Conservation (phyloP, 345 rosid species). For the Lepidium africanum region DNA sequence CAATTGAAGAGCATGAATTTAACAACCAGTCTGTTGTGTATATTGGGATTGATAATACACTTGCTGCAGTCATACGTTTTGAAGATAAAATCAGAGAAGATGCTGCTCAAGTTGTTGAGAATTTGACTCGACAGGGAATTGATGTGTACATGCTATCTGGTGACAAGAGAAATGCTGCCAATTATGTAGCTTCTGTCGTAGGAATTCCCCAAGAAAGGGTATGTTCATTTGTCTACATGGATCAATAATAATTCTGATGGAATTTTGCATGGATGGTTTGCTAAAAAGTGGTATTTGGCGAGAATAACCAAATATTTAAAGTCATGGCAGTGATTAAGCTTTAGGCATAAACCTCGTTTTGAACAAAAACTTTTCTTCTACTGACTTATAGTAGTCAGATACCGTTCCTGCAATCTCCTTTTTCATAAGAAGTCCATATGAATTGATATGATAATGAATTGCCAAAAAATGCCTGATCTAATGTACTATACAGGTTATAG, state of each 20-base stretch:
- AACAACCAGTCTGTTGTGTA: slow-evolving; percentile 79
- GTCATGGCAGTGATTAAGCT: not conserved
- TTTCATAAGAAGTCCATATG: not conserved
- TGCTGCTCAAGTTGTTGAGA: slow-evolving; percentile 63
- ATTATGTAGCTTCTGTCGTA: slow-evolving; percentile 78
- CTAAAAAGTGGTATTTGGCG: not conserved
- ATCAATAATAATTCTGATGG: not conserved
- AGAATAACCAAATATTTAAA: not conserved
- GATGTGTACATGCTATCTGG: slow-evolving; percentile 89
- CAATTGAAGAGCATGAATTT: slow-evolving; percentile 42
- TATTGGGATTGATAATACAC: slow-evolving; percentile 67
- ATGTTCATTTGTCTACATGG: slow-evolving; percentile 7
- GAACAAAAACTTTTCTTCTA: not conserved
- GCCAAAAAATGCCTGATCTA: not conserved
- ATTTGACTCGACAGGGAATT: slow-evolving; percentile 63
- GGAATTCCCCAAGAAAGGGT: slow-evolving; percentile 85
- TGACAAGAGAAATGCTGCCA: slow-evolving; percentile 76
- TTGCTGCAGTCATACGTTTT: slow-evolving; percentile 71
- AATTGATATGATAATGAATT: not conserved
- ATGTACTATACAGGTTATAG: slow-evolving; percentile 46
- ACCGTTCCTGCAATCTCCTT: not conserved
- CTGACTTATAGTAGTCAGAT: not conserved
- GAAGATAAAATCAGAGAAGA: slow-evolving; percentile 93
- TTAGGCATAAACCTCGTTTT: not conserved
- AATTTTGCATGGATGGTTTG: not conserved